Conservation (phyloP, 768 basidiomycete genomes). For the Mycena pura region DNA sequence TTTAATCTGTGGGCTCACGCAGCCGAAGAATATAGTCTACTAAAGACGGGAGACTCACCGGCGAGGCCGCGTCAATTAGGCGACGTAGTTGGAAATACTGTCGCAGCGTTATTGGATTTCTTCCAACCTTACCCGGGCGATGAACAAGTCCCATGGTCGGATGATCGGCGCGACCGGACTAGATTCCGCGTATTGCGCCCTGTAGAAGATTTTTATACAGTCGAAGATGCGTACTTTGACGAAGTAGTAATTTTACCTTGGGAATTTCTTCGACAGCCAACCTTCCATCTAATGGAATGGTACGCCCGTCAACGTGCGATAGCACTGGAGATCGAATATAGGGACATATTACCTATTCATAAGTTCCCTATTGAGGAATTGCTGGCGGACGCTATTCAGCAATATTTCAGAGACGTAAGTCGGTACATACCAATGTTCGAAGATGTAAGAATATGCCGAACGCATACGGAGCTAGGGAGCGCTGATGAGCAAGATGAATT, state of each 20-base stretch:
- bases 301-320: background rate
- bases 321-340: background rate
- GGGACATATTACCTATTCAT: too few species aligned
- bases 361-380: too few species aligned
- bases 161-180: background rate
- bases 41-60: too few species aligned
- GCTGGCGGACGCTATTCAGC: too few species aligned
- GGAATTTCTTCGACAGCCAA: background rate
- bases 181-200: background rate
- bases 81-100: background rate
- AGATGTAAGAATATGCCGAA: too few species aligned
- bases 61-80: background rate
- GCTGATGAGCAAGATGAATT: too few species aligned
- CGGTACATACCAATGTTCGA: too few species aligned
- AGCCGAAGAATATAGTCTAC: background rate
- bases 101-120: background rate
- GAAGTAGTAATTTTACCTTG: background rate
- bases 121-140: slow-evolving; percentile 5
- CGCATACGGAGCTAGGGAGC: too few species aligned
- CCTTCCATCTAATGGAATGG: slow-evolving; percentile 1
- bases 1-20: background rate
- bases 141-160: background rate
- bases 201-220: background rate
- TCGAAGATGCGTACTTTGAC: background rate
- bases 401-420: too few species aligned